phyloP scores from a whole-genome alignment of 805 yeast genomes.

The Starmerella sirachaensis region DNA sequence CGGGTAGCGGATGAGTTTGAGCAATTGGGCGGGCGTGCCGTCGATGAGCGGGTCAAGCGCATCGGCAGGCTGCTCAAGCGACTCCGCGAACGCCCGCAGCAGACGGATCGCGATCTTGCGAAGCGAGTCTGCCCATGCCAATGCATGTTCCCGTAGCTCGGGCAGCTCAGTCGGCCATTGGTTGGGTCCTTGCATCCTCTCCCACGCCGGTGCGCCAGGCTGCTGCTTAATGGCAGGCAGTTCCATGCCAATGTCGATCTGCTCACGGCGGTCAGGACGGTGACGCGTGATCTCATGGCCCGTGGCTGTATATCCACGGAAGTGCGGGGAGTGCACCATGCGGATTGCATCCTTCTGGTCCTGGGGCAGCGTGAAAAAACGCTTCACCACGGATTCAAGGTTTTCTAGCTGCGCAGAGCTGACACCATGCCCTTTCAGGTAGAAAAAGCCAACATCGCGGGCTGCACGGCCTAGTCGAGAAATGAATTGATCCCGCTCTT shows the following conservation, averaged over 20 bases:
- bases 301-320: conserved; percentile 23
- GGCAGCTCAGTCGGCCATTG: conserved; percentile 43
- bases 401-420: conserved; percentile 26
- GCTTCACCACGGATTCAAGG: conserved; percentile 29
- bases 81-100: conserved; percentile 41
- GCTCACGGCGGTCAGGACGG: too few species aligned
- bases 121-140: conserved; percentile 37
- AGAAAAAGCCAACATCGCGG: conserved; percentile 44
- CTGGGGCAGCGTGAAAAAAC: conserved; percentile 38
- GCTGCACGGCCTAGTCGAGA: conserved; percentile 33
- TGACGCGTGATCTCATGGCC: conserved; percentile 40
- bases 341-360: conserved; percentile 31
- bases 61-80: conserved; percentile 38
- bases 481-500: conserved; percentile 14
- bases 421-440: conserved; percentile 33
- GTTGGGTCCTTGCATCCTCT: conserved; percentile 43
- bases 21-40: conserved; percentile 19
- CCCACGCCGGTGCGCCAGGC: conserved; percentile 30
- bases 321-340: conserved; percentile 44
- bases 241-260: conserved; percentile 41
- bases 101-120: conserved; percentile 34
- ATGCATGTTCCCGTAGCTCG: conserved; percentile 33
- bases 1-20: conserved; percentile 50
- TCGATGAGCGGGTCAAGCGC: conserved; percentile 38
- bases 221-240: conserved; percentile 18